Conservation (phyloP, 257 asterid genomes). For the Nicotiana obtusifolia region DNA sequence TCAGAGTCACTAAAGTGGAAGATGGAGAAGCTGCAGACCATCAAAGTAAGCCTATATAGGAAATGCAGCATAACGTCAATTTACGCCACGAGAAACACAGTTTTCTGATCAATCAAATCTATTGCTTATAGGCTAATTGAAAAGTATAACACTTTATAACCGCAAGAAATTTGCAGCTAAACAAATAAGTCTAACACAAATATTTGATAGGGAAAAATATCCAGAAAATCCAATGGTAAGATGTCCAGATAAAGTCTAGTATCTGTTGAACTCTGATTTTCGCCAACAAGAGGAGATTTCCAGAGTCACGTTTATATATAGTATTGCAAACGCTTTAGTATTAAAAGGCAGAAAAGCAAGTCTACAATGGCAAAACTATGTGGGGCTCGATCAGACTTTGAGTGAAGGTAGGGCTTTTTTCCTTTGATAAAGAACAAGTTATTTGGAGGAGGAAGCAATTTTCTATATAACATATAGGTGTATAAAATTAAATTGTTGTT, state of each 20-base stretch:
- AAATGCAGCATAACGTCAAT: slow-evolving; percentile 9
- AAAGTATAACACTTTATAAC: not conserved
- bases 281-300: not conserved
- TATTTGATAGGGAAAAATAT: not conserved
- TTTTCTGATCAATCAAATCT: not conserved
- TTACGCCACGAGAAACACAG: not conserved
- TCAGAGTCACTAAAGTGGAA: slow-evolving; percentile 19
- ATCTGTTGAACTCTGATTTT: not conserved
- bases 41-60: slow-evolving; percentile 25
- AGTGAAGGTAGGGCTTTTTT: not conserved
- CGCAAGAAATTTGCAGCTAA: not conserved
- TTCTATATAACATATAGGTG: not conserved
- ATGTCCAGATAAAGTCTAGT: not conserved
- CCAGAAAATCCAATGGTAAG: not conserved
- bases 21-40: slow-evolving; percentile 22
- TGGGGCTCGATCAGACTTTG: not conserved
- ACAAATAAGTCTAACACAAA: not conserved
- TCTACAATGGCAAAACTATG: not conserved
- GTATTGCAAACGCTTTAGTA: not conserved
- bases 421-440: not conserved
- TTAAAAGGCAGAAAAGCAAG: not conserved
- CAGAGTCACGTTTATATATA: not conserved
- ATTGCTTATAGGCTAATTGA: not conserved
- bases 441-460: not conserved
- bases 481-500: not conserved